Evolutionary conservation across 306 rosid genomes (phyloP), one percentile per base, ranked within the genome.

Genomic region (Corylus avellana): DNA sequence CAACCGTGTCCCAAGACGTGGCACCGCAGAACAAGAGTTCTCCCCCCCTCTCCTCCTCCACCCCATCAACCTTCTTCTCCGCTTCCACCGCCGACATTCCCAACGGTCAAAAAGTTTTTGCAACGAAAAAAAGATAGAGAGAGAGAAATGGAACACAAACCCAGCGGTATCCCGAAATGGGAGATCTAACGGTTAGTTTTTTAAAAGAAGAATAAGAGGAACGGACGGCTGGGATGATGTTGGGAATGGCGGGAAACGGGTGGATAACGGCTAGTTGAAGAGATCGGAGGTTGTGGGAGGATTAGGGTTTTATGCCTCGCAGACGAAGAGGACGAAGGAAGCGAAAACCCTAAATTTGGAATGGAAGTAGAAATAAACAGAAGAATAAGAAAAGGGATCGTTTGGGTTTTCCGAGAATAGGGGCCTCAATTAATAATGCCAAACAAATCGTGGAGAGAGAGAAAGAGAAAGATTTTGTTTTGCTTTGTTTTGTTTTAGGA

Each of bases 21-120:
- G 85, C 99, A 32, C 99, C 99, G 67, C 99, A 95, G 87, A 91
- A 93, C 90, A 95, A 81, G 42, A 95, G 92, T 84, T 95, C 99
- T 18, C 98, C 98, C 2, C 86, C 87, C 62, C 84, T 89, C 72
- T 76, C 84, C 56, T 81, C 70, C 71, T 80, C 83, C 75, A 80
- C 89, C 76, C 56, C 87, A 20, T 76, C 97, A 8, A 69, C 91
- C 90, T 88, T 87, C 82, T 83, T 89, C 91, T 75, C 97, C 73
- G 83, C 87, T 75, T 78, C 92, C 42, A 85, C 87, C 37, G 88
- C 79, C 83, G 98, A 88, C 98, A 95, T 95, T 92, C 87, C 92
- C 78, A 80, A 87, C 85, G 88, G 90, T 82, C 70, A 75, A 82
- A 70, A 82, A 48, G 12, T 16, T 48, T 7, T 32, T 57, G 53